Conservation (phyloP, 768 basidiomycete genomes). For the Leccinellum rugosiceps region DNA sequence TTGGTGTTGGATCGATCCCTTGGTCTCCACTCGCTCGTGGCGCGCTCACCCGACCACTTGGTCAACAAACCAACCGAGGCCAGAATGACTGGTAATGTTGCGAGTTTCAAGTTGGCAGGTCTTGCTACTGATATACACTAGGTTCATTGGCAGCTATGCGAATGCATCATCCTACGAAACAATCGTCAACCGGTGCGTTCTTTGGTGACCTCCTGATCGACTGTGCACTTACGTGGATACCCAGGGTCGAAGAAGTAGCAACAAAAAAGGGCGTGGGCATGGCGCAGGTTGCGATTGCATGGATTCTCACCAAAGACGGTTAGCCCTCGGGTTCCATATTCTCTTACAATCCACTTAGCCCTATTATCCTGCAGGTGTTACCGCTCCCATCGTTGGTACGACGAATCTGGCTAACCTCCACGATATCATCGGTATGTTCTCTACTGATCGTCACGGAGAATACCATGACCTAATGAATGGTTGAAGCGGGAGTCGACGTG, state of each 20-base stretch:
- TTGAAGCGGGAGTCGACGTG: slow-evolving; percentile 36
- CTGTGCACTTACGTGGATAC: background rate
- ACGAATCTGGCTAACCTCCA: slow-evolving; percentile 39
- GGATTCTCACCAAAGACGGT: slow-evolving; percentile 34
- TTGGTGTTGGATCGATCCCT: slow-evolving; percentile 44
- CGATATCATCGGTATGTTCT: slow-evolving; percentile 37
- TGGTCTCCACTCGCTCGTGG: slow-evolving; percentile 44
- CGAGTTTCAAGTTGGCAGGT: background rate
- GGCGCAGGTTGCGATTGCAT: slow-evolving; percentile 43
- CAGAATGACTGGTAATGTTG: slow-evolving; percentile 23
- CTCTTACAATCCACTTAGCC: background rate
- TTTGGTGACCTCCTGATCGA: background rate
- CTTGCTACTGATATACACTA: slow-evolving; percentile 8
- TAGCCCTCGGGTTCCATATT: background rate
- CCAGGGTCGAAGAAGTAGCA: slow-evolving; percentile 40
- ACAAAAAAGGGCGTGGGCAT: slow-evolving; percentile 36
- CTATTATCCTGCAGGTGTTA: slow-evolving; percentile 24
- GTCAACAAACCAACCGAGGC: slow-evolving; percentile 27
- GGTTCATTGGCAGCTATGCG: slow-evolving; percentile 27
- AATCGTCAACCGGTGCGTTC: slow-evolving; percentile 27
- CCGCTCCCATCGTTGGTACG: slow-evolving; percentile 44
- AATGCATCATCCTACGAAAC: slow-evolving; percentile 23
- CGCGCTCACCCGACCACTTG: slow-evolving; percentile 32
- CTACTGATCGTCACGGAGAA: background rate
- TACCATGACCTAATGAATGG: slow-evolving; percentile 2